These are phyloP conservation scores for Rhodotorula sp. DNA, from an alignment of 1,284 basidiomycete species.

Conservation along the genomic window DNA sequence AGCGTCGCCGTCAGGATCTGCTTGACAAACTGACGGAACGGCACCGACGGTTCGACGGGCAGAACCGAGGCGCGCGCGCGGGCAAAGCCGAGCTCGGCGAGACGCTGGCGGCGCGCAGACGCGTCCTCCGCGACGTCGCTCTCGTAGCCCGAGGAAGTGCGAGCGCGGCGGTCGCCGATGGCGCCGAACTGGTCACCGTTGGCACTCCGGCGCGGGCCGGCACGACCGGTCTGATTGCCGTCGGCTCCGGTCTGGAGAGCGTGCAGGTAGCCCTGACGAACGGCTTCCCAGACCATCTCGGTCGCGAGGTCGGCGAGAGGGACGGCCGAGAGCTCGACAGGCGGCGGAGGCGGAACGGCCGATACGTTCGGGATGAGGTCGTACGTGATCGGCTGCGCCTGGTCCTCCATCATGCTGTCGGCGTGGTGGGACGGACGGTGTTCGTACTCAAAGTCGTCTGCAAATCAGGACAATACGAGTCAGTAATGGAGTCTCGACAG, in stretches of 20 bases:
- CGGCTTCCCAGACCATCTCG: conserved; percentile 45
- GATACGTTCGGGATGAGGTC: conserved; percentile 44
- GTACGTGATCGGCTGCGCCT: conserved; percentile 29
- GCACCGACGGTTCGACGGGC: conserved; percentile 33
- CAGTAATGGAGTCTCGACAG: not conserved
- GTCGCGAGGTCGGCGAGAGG: conserved; percentile 44
- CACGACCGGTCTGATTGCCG: conserved; percentile 12
- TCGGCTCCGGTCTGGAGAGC: conserved; percentile 19
- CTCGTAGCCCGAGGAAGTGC: conserved; percentile 14
- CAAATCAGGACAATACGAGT: not conserved
- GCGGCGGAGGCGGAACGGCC: conserved; percentile 43
- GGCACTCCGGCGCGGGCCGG: conserved; percentile 23
- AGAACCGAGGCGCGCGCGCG: conserved; percentile 17
- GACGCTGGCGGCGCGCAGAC: conserved; percentile 30
- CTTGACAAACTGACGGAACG: conserved; percentile 43
- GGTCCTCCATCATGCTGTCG: conserved; percentile 5
- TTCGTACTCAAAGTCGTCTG: conserved; percentile 27
- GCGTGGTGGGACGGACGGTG: conserved; percentile 23
- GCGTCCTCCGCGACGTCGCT: conserved; percentile 13
- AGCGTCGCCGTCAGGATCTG: conserved; percentile 44
- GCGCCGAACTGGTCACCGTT: conserved; percentile 39
- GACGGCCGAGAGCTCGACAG: conserved; percentile 44
- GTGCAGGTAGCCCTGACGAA: conserved; percentile 35
- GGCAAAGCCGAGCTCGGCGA: conserved; percentile 32
- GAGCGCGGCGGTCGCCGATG: conserved; percentile 43